A percentile compares a stretch with the other conserved stretches of the same genome.
Conservation (phyloP, 768 basidiomycete genomes). For the Roridomyces roridus region DNA sequence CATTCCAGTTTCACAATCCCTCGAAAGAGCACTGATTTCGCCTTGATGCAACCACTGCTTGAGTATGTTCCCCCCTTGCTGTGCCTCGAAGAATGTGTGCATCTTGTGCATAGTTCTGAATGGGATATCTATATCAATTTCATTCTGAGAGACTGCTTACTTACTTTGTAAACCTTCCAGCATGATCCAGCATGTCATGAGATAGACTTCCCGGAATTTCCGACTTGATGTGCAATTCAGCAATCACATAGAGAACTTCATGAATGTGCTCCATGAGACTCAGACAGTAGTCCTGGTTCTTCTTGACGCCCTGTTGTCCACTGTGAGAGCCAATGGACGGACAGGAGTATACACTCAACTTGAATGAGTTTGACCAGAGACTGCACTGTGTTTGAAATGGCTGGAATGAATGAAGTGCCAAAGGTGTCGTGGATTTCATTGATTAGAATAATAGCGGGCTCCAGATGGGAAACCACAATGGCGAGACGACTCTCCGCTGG, state of each 20-base stretch:
- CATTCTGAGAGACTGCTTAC: neutral
- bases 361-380: neutral
- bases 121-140: neutral
- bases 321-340: no score
- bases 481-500: no score
- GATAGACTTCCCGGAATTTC: neutral
- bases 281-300: neutral
- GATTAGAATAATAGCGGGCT: neutral
- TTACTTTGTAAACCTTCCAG: neutral
- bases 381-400: neutral
- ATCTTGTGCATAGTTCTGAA: conserved; percentile 6
- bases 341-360: no score
- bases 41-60: neutral
- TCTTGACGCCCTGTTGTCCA: neutral
- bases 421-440: neutral
- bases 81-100: neutral
- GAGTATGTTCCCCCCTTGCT: neutral
- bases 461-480: no score
- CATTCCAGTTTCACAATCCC: neutral
- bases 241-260: neutral
- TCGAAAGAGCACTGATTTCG: neutral
- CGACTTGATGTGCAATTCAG: neutral
- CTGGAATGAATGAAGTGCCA: neutral
- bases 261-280: neutral
- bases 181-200: neutral